Evolutionary conservation across 1,139 yeast genomes (phyloP).

Genomic region (Spencermartinsiella ligniputridi): DNA sequence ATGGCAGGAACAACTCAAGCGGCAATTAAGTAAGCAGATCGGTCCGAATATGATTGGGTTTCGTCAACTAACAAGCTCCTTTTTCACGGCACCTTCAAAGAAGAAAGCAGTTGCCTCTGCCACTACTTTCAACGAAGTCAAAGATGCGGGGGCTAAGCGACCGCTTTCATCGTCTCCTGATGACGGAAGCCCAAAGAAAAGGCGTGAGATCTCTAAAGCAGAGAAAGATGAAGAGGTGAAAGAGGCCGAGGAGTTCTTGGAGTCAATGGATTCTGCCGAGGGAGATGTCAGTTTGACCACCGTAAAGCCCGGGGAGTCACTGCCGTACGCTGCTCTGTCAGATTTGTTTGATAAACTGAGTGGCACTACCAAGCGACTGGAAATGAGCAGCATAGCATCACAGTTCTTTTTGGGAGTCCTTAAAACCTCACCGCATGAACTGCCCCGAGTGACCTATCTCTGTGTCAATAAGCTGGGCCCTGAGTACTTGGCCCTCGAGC

Average conservation of each 20-base stretch:
- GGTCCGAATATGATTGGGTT: too few species aligned
- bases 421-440: conserved; percentile 50
- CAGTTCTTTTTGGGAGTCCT: conserved; percentile 65
- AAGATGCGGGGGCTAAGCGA: background rate
- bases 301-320: conserved; percentile 29
- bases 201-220: background rate
- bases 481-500: conserved; percentile 88
- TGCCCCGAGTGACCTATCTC: conserved; percentile 71
- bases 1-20: conserved; percentile 10
- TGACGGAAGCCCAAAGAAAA: background rate
- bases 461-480: conserved; percentile 90
- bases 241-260: background rate
- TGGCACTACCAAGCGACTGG: conserved; percentile 71
- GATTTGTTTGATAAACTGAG: conserved; percentile 73
- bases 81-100: background rate
- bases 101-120: background rate
- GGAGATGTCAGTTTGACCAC: background rate
- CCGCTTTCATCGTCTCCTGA: background rate
- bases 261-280: background rate
- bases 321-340: conserved; percentile 62
- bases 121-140: background rate
- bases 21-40: conserved; percentile 8
- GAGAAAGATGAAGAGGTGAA: background rate
- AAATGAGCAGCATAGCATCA: conserved; percentile 70
- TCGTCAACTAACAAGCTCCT: too few species aligned